Percentiles rank a stretch among this genome's conserved stretches.
phyloP scores from a whole-genome alignment of 345 rosid genomes.

The Hevea brasiliensis region DNA sequence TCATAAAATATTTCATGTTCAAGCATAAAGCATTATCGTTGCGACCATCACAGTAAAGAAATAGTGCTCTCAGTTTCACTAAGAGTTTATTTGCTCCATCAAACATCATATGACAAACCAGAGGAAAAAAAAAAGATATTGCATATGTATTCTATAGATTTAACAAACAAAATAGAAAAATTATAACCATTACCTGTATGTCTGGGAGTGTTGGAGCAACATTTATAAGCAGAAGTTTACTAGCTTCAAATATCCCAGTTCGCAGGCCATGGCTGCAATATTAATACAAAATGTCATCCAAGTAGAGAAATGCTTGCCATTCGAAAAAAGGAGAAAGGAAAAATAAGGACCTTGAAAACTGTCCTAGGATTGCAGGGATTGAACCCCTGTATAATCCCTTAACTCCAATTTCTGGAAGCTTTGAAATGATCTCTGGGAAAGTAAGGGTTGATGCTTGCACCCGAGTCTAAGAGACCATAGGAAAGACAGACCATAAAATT shows the following conservation, averaged over 20 bases:
- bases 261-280: conserved; percentile 82
- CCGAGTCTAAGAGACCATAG: conserved; percentile 60
- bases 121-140: background rate
- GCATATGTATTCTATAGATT: background rate
- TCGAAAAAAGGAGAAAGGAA: background rate
- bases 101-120: background rate
- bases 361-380: conserved; percentile 94
- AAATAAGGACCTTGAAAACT: conserved; percentile 79
- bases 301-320: conserved; percentile 3
- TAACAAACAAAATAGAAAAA: background rate
- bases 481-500: conserved; percentile 3
- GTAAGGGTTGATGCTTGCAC: conserved; percentile 91
- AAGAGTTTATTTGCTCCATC: too few relatives aligned
- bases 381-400: conserved; percentile 90
- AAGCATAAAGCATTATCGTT: background rate
- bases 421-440: conserved; percentile 80
- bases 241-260: conserved; percentile 92
- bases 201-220: conserved; percentile 89
- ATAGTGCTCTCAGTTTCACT: background rate
- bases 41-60: background rate
- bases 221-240: conserved; percentile 78
- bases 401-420: conserved; percentile 88
- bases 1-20: background rate
- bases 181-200: conserved; percentile 59
- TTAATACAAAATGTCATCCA: conserved; percentile 7